These are phyloP conservation scores for Epichloe coenophiala DNA, from an alignment of 2,329 filamentous ascomycete species.

Conservation along the genomic window DNA sequence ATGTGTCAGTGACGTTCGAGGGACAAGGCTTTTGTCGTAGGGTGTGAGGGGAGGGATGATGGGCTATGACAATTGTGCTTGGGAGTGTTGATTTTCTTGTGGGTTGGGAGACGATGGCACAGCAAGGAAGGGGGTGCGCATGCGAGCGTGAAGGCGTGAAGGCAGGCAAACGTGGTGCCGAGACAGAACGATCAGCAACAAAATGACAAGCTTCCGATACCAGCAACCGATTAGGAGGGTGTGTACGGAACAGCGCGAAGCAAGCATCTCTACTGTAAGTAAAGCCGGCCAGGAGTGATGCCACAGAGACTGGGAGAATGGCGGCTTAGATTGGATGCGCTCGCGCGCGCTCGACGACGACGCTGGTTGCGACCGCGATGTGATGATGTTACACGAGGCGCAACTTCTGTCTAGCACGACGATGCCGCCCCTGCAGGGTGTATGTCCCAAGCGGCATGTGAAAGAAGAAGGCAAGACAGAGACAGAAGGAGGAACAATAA, in stretches of 20 bases:
- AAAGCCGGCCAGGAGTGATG: not conserved
- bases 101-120: constrained; percentile 9
- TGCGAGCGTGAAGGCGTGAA: not conserved
- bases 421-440: not conserved
- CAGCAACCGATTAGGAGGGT: not conserved
- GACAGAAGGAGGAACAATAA: not conserved
- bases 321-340: not conserved
- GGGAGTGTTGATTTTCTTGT: constrained; percentile 5
- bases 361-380: constrained; percentile 6
- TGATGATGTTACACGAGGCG: constrained; percentile 6
- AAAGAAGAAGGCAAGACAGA: not conserved
- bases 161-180: not conserved
- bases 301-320: not conserved
- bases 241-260: not conserved
- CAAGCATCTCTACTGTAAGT: not conserved
- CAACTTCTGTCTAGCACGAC: constrained; percentile 3
- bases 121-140: constrained; percentile 3
- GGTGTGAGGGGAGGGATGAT: not conserved
- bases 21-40: constrained; percentile 14
- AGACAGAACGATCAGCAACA: not conserved
- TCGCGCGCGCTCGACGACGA: not conserved
- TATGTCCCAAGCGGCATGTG: not conserved
- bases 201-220: not conserved
- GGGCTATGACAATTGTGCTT: constrained; percentile 7
- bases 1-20: constrained; percentile 33